Percentiles rank a stretch among this genome's conserved stretches.
These are phyloP conservation scores for Lentinus tigrinus DNA, from an alignment of 768 basidiomycete species.

Conservation along the genomic window DNA sequence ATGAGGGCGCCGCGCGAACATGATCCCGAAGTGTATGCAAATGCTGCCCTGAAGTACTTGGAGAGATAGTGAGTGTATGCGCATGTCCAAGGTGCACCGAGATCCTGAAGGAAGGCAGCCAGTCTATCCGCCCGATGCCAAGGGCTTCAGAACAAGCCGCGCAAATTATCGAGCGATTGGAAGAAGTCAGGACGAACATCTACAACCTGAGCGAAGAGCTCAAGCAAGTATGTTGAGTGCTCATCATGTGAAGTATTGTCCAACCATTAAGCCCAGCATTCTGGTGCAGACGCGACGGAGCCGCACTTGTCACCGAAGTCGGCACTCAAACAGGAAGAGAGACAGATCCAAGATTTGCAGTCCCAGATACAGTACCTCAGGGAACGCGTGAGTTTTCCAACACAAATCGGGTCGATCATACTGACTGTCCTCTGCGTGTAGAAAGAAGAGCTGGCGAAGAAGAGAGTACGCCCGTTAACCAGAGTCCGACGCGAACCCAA, in stretches of 20 bases:
- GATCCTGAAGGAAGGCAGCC: slow-evolving; percentile 26
- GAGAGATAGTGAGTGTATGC: slow-evolving; percentile 68
- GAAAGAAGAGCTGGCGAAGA: slow-evolving; percentile 30
- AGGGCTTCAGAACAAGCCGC: slow-evolving; percentile 42
- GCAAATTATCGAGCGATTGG: slow-evolving; percentile 39
- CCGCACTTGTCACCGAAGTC: slow-evolving; percentile 27
- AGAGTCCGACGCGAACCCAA: slow-evolving; percentile 14
- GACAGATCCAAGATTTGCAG: slow-evolving; percentile 42
- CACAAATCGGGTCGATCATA: not conserved
- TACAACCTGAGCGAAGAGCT: slow-evolving; percentile 33
- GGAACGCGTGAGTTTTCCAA: slow-evolving; percentile 33
- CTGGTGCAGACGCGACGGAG: slow-evolving; percentile 23
- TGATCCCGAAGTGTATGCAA: slow-evolving; percentile 74
- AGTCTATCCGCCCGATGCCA: slow-evolving; percentile 49
- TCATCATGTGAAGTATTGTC: not conserved
- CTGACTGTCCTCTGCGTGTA: slow-evolving; percentile 8
- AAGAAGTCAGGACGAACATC: slow-evolving; percentile 37
- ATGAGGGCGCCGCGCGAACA: slow-evolving; percentile 40
- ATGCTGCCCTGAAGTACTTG: slow-evolving; percentile 74
- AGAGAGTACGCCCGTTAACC: slow-evolving; percentile 13
- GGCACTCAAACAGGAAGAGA: slow-evolving; percentile 40
- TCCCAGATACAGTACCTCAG: slow-evolving; percentile 40
- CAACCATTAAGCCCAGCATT: slow-evolving; percentile 25
- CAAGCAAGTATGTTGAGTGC: slow-evolving; percentile 37
- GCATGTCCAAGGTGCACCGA: not conserved